A percentile compares a stretch with the other conserved stretches of the same genome.
phyloP scores from a whole-genome alignment of 2,329 filamentous ascomycete genomes.

The Fusarium piperis region DNA sequence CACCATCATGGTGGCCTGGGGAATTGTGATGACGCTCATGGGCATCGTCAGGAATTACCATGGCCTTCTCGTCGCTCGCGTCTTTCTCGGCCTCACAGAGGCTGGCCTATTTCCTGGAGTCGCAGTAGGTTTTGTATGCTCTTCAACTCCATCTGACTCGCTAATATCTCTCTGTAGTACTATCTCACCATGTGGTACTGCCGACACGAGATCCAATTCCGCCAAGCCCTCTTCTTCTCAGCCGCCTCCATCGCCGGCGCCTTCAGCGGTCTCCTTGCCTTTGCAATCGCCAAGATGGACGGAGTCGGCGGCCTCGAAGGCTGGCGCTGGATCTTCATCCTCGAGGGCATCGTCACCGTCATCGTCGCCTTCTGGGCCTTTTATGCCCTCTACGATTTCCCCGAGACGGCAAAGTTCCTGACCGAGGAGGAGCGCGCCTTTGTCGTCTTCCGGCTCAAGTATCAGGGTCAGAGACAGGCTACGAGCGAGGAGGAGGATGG shows the following conservation, averaged over 20 bases:
- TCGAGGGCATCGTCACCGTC: constrained; percentile 76
- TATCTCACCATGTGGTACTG: constrained; percentile 69
- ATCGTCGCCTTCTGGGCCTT: constrained; percentile 73
- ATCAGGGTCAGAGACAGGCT: constrained; percentile 60
- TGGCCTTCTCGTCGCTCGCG: constrained; percentile 59
- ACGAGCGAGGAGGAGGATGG: constrained; percentile 11
- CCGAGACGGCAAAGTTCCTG: constrained; percentile 80
- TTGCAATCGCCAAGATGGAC: constrained; percentile 75
- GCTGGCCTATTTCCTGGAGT: constrained; percentile 74
- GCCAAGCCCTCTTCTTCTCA: constrained; percentile 81
- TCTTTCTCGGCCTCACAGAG: constrained; percentile 73
- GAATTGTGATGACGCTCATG: constrained; percentile 61
- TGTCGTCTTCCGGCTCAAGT: constrained; percentile 75
- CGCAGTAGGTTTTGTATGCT: constrained; percentile 46
- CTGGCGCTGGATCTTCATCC: constrained; percentile 75
- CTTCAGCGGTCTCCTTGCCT: constrained; percentile 77
- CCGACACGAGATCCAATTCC: constrained; percentile 63
- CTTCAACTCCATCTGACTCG: not conserved
- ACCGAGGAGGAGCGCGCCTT: constrained; percentile 75
- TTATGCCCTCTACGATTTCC: constrained; percentile 82
- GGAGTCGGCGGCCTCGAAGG: constrained; percentile 68
- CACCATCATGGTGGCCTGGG: constrained; percentile 75
- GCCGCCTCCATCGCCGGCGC: constrained; percentile 83
- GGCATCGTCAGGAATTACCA: constrained; percentile 61
- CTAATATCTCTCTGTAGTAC: constrained; percentile 46